A percentile compares a stretch with the other conserved stretches of the same genome.
Evolutionary conservation across 352 stramenopile genomes (phyloP).

Genomic region (Discostella stelligera): DNA sequence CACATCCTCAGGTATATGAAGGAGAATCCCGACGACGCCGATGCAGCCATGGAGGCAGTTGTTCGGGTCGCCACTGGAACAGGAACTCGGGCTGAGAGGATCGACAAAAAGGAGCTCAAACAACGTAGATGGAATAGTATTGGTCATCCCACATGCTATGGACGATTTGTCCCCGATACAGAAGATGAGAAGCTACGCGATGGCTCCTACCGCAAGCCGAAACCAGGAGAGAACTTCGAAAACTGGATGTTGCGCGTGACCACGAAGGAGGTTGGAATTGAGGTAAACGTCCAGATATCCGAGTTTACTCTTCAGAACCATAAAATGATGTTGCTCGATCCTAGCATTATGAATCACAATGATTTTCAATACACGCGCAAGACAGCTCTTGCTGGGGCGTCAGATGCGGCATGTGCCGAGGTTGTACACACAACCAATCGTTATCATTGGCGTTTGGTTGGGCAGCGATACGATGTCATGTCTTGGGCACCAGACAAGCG

Average conservation of each 20-base stretch:
- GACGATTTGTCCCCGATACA: slow-evolving; percentile 81
- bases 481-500: slow-evolving; percentile 84
- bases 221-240: slow-evolving; percentile 82
- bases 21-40: slow-evolving; percentile 77
- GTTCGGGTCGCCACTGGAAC: slow-evolving; percentile 86
- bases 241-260: slow-evolving; percentile 86
- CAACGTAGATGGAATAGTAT: slow-evolving; percentile 85
- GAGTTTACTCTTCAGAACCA: slow-evolving; percentile 91
- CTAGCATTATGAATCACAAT: slow-evolving; percentile 84
- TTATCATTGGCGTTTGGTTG: slow-evolving; percentile 88
- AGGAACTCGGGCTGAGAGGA: slow-evolving; percentile 61
- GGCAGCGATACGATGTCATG: slow-evolving; percentile 87
- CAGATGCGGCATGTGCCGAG: slow-evolving; percentile 85
- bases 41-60: slow-evolving; percentile 86
- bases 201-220: slow-evolving; percentile 80
- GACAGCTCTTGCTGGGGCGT: slow-evolving; percentile 71
- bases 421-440: slow-evolving; percentile 87
- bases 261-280: slow-evolving; percentile 85
- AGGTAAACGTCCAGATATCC: slow-evolving; percentile 89
- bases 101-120: slow-evolving; percentile 76
- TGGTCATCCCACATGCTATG: slow-evolving; percentile 77
- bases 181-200: slow-evolving; percentile 84
- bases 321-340: slow-evolving; percentile 87
- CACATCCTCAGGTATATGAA: slow-evolving; percentile 87
- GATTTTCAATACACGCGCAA: slow-evolving; percentile 85